Evolutionary conservation across 306 rosid genomes (phyloP).

Genomic region (Medicago lupulina): DNA sequence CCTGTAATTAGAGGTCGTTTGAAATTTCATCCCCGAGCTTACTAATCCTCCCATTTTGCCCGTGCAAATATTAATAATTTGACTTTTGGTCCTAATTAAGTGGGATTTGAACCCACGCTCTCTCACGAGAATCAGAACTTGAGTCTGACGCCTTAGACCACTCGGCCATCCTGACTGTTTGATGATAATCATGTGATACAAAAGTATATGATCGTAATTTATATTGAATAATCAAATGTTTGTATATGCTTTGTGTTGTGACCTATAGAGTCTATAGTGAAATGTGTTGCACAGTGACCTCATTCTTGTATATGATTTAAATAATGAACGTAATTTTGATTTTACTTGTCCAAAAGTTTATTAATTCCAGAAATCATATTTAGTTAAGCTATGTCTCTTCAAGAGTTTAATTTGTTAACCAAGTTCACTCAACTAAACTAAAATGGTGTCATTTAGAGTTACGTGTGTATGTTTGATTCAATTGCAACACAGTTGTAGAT

Average conservation of each 20-base stretch:
- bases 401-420: neutral
- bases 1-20: no score
- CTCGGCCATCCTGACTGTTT: constrained; percentile 37
- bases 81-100: no score
- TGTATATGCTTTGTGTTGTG: no score
- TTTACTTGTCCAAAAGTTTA: neutral
- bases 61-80: no score
- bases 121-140: constrained; percentile 34
- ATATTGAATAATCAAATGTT: no score
- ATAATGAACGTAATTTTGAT: neutral
- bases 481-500: no score
- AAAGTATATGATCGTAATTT: neutral
- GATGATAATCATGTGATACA: accelerated
- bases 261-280: neutral
- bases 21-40: no score
- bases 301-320: neutral
- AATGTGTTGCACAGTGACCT: neutral
- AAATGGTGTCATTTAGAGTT: neutral
- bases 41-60: no score
- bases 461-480: neutral
- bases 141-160: constrained; percentile 39
- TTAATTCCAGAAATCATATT: neutral
- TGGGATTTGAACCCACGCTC: constrained; percentile 46
- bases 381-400: neutral
- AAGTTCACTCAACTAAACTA: neutral